Percentiles rank a stretch among this genome's conserved stretches.
These are phyloP conservation scores for Nemania serpens DNA, from an alignment of 2,329 filamentous ascomycete species.

Conservation along the genomic window DNA sequence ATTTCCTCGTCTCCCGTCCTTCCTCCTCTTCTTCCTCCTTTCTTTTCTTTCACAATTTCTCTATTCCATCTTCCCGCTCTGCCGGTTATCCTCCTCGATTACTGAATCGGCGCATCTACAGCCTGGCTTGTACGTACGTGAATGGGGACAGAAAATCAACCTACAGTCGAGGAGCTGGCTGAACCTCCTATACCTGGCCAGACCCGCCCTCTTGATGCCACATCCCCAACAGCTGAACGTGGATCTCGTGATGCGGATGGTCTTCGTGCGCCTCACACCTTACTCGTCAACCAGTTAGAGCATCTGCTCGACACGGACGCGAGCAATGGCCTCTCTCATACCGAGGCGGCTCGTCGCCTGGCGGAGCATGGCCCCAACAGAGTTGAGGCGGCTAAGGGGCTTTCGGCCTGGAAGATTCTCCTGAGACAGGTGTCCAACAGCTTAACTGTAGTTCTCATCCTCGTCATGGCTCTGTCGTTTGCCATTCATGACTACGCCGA, in stretches of 20 bases:
- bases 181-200: slow-evolving; percentile 43
- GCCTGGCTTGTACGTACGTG: slow-evolving; percentile 34
- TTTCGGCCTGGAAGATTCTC: slow-evolving; percentile 76
- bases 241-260: neutral
- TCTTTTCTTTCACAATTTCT: slow-evolving; percentile 19
- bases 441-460: slow-evolving; percentile 73
- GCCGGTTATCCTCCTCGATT: slow-evolving; percentile 7
- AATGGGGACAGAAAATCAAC: slow-evolving; percentile 43
- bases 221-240: slow-evolving; percentile 15
- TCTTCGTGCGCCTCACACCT: slow-evolving; percentile 37
- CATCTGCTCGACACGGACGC: slow-evolving; percentile 48
- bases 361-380: slow-evolving; percentile 70
- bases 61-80: neutral
- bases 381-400: slow-evolving; percentile 71
- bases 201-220: slow-evolving; percentile 31
- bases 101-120: slow-evolving; percentile 5
- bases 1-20: too few species aligned
- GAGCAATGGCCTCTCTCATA: slow-evolving; percentile 64
- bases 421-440: slow-evolving; percentile 78
- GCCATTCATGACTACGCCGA: slow-evolving; percentile 68
- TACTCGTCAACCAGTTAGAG: slow-evolving; percentile 40
- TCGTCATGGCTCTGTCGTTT: slow-evolving; percentile 73
- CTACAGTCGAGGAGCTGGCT: slow-evolving; percentile 43
- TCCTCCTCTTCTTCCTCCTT: too few species aligned
- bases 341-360: slow-evolving; percentile 69